phyloP scores from a whole-genome alignment of 495 filamentous ascomycete species.

The Lasiosphaeris hirsuta region DNA sequence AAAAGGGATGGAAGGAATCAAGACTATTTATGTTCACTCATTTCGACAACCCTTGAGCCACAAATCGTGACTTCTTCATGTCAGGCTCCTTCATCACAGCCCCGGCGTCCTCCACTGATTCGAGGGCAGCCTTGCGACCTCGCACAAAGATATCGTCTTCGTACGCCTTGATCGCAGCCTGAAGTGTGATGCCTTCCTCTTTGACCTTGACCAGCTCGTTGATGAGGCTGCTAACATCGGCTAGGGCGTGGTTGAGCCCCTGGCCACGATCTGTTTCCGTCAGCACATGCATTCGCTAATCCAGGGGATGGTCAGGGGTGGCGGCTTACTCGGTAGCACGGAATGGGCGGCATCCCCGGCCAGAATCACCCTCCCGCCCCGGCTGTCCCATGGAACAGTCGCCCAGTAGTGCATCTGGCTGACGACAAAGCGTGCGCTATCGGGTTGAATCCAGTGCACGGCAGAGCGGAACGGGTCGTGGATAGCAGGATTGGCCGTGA shows the following conservation, averaged over 20 bases:
- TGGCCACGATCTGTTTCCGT: constrained; percentile 45
- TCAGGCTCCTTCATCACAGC: too few species aligned
- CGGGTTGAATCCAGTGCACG: constrained; percentile 37
- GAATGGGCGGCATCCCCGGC: constrained; percentile 58
- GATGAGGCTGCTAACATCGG: constrained; percentile 40
- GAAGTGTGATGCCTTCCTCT: constrained; percentile 15
- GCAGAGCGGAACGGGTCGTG: constrained; percentile 33
- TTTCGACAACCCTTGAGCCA: too few species aligned
- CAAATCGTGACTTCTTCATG: too few species aligned
- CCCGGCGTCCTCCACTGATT: too few species aligned
- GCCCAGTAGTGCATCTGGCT: constrained; percentile 32
- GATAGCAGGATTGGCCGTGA: not conserved
- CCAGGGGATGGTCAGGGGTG: not conserved
- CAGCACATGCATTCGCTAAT: not conserved
- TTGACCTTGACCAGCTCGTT: constrained; percentile 27
- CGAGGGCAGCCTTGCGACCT: too few species aligned
- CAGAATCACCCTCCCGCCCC: constrained; percentile 46
- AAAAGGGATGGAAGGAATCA: too few species aligned
- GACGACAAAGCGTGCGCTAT: not conserved
- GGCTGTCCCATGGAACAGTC: constrained; percentile 46
- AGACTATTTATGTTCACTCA: too few species aligned
- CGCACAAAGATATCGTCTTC: too few species aligned
- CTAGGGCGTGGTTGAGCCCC: constrained; percentile 47
- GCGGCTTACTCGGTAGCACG: constrained; percentile 37
- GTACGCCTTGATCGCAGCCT: too few species aligned